Evolutionary conservation across 202 grass and related monocot species (phyloP).

Genomic region (Brachypodium distachyon): DNA sequence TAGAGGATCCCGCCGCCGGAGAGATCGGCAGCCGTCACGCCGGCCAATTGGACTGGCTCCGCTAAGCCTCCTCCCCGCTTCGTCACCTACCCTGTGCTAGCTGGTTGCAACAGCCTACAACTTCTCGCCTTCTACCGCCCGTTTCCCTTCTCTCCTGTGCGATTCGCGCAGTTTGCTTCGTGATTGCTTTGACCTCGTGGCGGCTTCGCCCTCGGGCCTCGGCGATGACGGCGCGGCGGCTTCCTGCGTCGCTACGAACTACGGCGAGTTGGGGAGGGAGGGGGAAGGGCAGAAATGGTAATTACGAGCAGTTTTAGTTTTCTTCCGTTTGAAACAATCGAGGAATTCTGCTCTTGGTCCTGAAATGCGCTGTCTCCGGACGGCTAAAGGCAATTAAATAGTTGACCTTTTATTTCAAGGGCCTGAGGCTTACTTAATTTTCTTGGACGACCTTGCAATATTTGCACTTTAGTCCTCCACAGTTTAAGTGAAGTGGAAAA

Average conservation of each 20-base stretch:
- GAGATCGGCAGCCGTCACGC: background rate
- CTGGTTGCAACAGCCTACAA: background rate
- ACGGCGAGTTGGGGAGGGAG: constrained; percentile 5
- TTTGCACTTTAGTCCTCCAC: background rate
- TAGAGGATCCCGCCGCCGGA: constrained; percentile 5
- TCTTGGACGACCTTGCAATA: background rate
- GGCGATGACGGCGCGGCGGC: constrained; percentile 12
- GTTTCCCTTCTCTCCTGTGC: background rate
- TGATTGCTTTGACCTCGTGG: background rate
- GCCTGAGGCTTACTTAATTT: background rate
- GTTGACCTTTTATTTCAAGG: background rate
- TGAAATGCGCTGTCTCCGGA: constrained; percentile 33
- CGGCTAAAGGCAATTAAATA: constrained; percentile 18
- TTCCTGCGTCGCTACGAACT: constrained; percentile 5
- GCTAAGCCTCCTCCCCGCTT: constrained; percentile 28
- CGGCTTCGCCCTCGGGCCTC: constrained; percentile 1
- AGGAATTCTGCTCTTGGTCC: constrained; percentile 39
- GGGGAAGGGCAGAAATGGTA: constrained; percentile 41
- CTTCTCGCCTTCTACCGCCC: constrained; percentile 5
- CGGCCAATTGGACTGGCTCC: constrained; percentile 21
- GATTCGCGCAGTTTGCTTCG: background rate
- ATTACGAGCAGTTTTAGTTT: constrained; percentile 19
- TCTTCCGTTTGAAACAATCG: constrained; percentile 32
- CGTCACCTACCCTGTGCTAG: constrained; percentile 12
- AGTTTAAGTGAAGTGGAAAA: too few relatives aligned